Percentiles rank a stretch among this genome's conserved stretches.
phyloP scores from a whole-genome alignment of 352 stramenopile genomes.

The Poterioochromonas sp. region DNA sequence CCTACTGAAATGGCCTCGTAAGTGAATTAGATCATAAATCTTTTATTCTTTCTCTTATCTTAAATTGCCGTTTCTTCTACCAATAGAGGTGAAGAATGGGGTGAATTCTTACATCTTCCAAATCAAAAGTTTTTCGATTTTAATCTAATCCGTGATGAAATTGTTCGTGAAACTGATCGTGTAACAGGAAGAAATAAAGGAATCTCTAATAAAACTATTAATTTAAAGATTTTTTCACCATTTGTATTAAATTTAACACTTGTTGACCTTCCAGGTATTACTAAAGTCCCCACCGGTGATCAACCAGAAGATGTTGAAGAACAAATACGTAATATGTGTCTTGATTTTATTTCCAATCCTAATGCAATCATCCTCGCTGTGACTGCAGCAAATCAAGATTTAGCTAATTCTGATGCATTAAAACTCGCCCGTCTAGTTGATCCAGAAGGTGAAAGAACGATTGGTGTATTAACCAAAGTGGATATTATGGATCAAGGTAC shows the following conservation, averaged over 20 bases:
- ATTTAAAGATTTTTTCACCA: conserved; percentile 96
- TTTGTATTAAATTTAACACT: conserved; percentile 96
- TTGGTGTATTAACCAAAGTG: conserved; percentile 98
- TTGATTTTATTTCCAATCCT: conserved; percentile 95
- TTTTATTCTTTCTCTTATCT: background rate
- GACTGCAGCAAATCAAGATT: conserved; percentile 94
- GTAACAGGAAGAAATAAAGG: conserved; percentile 81
- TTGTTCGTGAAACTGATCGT: conserved; percentile 92
- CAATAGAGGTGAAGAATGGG: conserved; percentile 73
- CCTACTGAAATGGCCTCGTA: background rate
- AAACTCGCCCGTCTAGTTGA: conserved; percentile 88
- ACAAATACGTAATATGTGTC: conserved; percentile 97
- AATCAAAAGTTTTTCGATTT: conserved; percentile 89
- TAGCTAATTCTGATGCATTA: conserved; percentile 96
- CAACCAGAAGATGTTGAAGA: conserved; percentile 98
- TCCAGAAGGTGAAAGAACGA: conserved; percentile 82
- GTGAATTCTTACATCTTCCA: conserved; percentile 95
- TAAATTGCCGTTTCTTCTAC: background rate
- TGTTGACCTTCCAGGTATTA: conserved; percentile 97
- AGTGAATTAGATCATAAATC: background rate
- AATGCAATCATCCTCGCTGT: conserved; percentile 99
- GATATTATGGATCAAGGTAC: conserved; percentile 99
- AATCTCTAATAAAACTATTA: conserved; percentile 95
- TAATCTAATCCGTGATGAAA: conserved; percentile 89
- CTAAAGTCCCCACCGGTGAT: conserved; percentile 83